These are phyloP conservation scores for Lactarius akahatsu DNA, from an alignment of 768 basidiomycete genomes.

Conservation along the genomic window DNA sequence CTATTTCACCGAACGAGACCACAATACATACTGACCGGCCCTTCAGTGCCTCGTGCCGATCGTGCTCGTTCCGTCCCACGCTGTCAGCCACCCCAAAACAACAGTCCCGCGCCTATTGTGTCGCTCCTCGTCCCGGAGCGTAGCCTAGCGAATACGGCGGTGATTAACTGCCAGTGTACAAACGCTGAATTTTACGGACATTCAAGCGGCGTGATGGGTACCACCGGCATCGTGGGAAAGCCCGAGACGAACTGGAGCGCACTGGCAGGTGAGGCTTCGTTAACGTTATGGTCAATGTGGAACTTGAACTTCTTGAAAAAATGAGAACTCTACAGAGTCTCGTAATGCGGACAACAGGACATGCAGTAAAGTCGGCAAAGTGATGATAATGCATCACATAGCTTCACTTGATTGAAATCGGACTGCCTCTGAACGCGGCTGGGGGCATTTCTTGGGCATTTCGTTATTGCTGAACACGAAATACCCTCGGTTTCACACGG, in stretches of 20 bases:
- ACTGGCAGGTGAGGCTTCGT: background rate
- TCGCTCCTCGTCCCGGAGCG: slow-evolving; percentile 2
- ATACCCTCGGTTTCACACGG: slow-evolving; percentile 15
- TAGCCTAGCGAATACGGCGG: background rate
- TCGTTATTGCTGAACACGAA: background rate
- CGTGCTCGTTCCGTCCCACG: background rate
- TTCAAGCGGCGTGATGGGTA: slow-evolving; percentile 1
- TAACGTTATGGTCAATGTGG: background rate
- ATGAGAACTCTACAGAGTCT: background rate
- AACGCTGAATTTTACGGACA: background rate
- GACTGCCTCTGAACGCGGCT: slow-evolving; percentile 1
- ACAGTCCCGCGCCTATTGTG: background rate
- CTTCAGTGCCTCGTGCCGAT: background rate
- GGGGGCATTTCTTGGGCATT: background rate
- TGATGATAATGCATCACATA: background rate
- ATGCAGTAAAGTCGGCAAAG: background rate
- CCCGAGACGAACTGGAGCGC: background rate
- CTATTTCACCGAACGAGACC: background rate
- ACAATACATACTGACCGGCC: too few relatives aligned
- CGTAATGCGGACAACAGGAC: background rate
- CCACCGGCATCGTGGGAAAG: background rate
- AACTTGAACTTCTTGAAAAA: background rate
- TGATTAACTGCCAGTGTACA: background rate
- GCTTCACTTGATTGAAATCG: slow-evolving; percentile 17
- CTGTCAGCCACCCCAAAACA: background rate